Percentiles rank a stretch among this genome's conserved stretches.
Conservation (phyloP, 257 asterid species). For the Petrea volubilis region DNA sequence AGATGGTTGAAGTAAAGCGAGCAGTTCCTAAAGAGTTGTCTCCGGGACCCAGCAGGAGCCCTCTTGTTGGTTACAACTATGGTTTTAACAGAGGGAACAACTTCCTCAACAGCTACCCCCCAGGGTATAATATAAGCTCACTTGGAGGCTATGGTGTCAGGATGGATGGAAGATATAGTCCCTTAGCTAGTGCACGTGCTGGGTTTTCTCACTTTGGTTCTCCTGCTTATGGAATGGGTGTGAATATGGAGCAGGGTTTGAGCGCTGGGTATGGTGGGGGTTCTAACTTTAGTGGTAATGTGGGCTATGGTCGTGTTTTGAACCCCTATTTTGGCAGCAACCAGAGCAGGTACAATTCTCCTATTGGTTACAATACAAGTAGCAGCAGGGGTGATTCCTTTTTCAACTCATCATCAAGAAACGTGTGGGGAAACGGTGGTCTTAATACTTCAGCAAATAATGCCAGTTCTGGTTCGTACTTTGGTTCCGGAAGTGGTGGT, state of each 20-base stretch:
- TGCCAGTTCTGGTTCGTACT: conserved; percentile 42
- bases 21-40: conserved; percentile 88
- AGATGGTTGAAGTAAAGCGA: conserved; percentile 77
- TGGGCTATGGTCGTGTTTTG: conserved; percentile 60
- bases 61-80: conserved; percentile 66
- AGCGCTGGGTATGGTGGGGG: conserved; percentile 43
- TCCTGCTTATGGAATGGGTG: conserved; percentile 60
- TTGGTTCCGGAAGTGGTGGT: conserved; percentile 51
- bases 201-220: conserved; percentile 57
- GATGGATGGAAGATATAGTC: conserved; percentile 73
- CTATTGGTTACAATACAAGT: conserved; percentile 65
- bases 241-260: conserved; percentile 59
- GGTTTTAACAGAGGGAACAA: conserved; percentile 64
- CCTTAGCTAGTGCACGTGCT: conserved; percentile 40
- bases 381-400: conserved; percentile 57
- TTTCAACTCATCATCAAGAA: conserved; percentile 57
- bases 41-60: conserved; percentile 68
- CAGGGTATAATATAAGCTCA: conserved; percentile 42
- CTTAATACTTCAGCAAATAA: conserved; percentile 32
- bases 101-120: conserved; percentile 44
- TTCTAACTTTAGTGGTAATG: conserved; percentile 39
- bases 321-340: conserved; percentile 58
- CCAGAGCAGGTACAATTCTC: conserved; percentile 64
- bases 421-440: conserved; percentile 65
- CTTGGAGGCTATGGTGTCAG: conserved; percentile 64